Base-by-base conservation (phyloP, 2,329 filamentous ascomycete species). In the Periconia digitata region DNA sequence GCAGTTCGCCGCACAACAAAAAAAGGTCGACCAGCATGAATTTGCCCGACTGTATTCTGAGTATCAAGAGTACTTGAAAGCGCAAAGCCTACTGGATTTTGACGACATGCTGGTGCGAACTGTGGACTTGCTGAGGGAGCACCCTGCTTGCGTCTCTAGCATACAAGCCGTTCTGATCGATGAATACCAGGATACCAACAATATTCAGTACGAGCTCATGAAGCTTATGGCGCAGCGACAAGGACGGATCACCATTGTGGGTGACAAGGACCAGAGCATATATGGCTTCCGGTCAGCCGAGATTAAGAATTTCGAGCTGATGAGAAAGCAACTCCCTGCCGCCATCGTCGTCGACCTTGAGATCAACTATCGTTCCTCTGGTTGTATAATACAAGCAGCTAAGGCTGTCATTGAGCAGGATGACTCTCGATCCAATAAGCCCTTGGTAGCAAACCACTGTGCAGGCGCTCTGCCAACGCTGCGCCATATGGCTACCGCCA, bases 131-230 rank as follows among this genome's bases (percentile, higher is more conserved):
- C 79, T 99, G 17, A 81, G 79, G 50, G 76, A 79, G 17, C 82
- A 89, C 56, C 90, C 92, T 0, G 77, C 82, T 13, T 96, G 92
- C 62, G 92, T 96, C 3, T 86, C 86, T 13, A 96, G 96, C 59
- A 85, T 99, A 16, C 85, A 96, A 69, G 84, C 90, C 0, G 91
- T 97, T 6, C 79, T 99, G 39, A 95, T 99, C 53, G 92, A 99
- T 67, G 92, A 99, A 66, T 99, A 96, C 55, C 92, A 99, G 72
- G 92, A 99, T 72, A 97, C 92, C 7, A 99, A 97, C 66, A 83
- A 90, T 17, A 86, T 96, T 4, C 92, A 99, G 70, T 97, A 95
- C 63, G 90, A 96, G 59, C 76, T 99, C 36, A 96, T 96, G 91
- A 86, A 83, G 54, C 79, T 96, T 1, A 86, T 99, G 61, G 90